Percentiles rank a stretch among this genome's conserved stretches.
phyloP scores from a whole-genome alignment of 768 basidiomycete species.

The Boletus rubescentipes region DNA sequence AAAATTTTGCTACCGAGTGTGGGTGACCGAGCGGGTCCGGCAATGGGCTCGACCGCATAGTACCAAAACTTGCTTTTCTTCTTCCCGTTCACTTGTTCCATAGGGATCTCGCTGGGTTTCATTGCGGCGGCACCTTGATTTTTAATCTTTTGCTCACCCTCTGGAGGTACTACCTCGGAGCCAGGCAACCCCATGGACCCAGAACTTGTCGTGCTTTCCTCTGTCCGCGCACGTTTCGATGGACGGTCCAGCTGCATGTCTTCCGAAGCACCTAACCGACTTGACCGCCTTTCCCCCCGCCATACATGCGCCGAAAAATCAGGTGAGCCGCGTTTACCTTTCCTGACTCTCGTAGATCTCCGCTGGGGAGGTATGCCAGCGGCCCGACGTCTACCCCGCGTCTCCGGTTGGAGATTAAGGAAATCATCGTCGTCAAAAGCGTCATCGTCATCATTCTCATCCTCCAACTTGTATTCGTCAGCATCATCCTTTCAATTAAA shows the following conservation, averaged over 20 bases:
- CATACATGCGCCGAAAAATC: constrained; percentile 55
- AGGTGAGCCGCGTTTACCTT: constrained; percentile 51
- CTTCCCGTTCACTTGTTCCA: constrained; percentile 75
- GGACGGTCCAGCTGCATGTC: constrained; percentile 54
- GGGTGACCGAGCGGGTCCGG: constrained; percentile 29
- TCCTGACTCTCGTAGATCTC: constrained; percentile 53
- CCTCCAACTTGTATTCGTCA: constrained; percentile 66
- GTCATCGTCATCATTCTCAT: constrained; percentile 68
- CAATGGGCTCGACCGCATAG: constrained; percentile 77
- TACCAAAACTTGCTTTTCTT: constrained; percentile 89
- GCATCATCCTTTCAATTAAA: constrained; percentile 48
- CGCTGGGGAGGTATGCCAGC: constrained; percentile 40
- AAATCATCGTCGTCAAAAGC: constrained; percentile 41
- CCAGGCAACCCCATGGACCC: constrained; percentile 38
- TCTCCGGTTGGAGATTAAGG: constrained; percentile 41
- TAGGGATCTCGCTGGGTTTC: constrained; percentile 69
- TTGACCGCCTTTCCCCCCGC: constrained; percentile 75
- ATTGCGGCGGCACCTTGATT: constrained; percentile 60
- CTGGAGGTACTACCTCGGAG: constrained; percentile 22
- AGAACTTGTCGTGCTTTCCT: constrained; percentile 63
- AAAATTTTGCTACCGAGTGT: constrained; percentile 13
- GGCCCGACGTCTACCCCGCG: constrained; percentile 42
- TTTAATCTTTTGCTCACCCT: constrained; percentile 47
- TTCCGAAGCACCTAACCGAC: constrained; percentile 56
- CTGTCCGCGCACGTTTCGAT: constrained; percentile 74